phyloP scores from a whole-genome alignment of 2,329 filamentous ascomycete genomes.

The Aureobasidium sp. region DNA sequence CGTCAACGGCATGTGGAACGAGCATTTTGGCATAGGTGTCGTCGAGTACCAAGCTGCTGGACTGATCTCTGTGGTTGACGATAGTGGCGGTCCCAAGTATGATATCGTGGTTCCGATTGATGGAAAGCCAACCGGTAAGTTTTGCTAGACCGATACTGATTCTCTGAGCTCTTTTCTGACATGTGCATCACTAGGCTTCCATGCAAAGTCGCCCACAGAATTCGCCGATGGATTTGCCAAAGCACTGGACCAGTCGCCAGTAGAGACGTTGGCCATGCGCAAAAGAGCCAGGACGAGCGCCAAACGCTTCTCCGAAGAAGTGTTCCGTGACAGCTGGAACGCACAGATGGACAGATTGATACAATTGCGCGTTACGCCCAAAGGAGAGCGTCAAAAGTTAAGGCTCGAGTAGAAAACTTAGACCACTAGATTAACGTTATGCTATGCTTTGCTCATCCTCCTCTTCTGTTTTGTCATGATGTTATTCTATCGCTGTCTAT shows the following conservation, averaged over 20 bases:
- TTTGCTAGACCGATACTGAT: neutral
- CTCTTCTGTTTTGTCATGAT: neutral
- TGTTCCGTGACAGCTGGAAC: slow-evolving; percentile 75
- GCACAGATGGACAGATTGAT: slow-evolving; percentile 68
- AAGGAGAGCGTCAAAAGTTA: slow-evolving; percentile 2
- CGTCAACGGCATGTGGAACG: slow-evolving; percentile 99
- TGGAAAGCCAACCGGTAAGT: slow-evolving; percentile 66
- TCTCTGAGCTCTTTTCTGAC: neutral
- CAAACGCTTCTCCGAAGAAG: slow-evolving; percentile 77
- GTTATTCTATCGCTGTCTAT: neutral
- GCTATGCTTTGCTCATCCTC: neutral
- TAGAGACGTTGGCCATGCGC: slow-evolving; percentile 67
- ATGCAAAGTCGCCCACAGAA: slow-evolving; percentile 68
- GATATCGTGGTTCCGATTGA: slow-evolving; percentile 85
- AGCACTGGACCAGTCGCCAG: slow-evolving; percentile 58
- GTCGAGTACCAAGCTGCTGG: slow-evolving; percentile 97
- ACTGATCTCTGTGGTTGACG: slow-evolving; percentile 84
- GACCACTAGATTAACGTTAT: neutral
- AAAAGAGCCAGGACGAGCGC: slow-evolving; percentile 69
- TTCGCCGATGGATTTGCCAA: slow-evolving; percentile 76
- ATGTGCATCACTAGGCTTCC: slow-evolving; percentile 56
- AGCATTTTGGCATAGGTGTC: slow-evolving; percentile 97
- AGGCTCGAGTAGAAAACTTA: neutral
- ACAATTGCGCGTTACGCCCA: neutral
- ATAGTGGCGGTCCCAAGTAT: slow-evolving; percentile 85